These are phyloP conservation scores for Colletotrichum paranaense DNA, from an alignment of 2,329 filamentous ascomycete genomes.

Conservation along the genomic window DNA sequence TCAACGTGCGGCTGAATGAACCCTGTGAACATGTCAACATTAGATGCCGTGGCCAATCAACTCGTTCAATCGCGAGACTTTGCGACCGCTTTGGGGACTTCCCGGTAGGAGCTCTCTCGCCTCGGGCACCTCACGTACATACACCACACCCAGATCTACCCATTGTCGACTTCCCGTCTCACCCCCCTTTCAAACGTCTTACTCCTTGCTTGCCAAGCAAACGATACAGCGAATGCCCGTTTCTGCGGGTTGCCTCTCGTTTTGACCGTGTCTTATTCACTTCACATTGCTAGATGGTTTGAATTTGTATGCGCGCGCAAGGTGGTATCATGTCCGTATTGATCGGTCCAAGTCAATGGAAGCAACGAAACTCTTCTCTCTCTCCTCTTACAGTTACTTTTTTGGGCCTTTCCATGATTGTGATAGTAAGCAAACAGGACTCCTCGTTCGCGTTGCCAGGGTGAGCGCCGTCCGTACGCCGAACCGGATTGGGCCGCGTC, in stretches of 20 bases:
- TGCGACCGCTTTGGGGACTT: conserved; percentile 23
- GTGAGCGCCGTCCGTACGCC: conserved; percentile 13
- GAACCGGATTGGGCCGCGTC: conserved; percentile 1
- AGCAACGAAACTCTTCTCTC: conserved; percentile 11
- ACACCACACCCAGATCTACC: not conserved
- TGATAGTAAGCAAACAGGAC: conserved; percentile 13
- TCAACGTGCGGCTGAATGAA: conserved; percentile 13
- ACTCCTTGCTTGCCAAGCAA: not conserved
- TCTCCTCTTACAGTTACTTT: conserved; percentile 28
- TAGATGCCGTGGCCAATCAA: conserved; percentile 8
- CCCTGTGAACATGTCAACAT: conserved; percentile 5
- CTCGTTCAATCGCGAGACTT: not conserved
- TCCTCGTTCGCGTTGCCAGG: conserved; percentile 4
- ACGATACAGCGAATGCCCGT: not conserved
- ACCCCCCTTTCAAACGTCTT: not conserved
- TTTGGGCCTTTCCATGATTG: not conserved
- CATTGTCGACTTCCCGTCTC: not conserved
- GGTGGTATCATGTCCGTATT: conserved; percentile 29
- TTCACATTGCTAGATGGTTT: not conserved
- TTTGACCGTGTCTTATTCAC: not conserved
- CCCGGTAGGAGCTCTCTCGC: not conserved
- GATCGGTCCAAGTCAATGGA: not conserved
- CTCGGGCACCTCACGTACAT: too few species aligned
- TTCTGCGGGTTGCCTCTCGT: not conserved
- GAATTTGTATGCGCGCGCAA: not conserved